These are phyloP conservation scores for Kodamaea ohmeri DNA, from an alignment of 1,139 yeast species.

Conservation along the genomic window DNA sequence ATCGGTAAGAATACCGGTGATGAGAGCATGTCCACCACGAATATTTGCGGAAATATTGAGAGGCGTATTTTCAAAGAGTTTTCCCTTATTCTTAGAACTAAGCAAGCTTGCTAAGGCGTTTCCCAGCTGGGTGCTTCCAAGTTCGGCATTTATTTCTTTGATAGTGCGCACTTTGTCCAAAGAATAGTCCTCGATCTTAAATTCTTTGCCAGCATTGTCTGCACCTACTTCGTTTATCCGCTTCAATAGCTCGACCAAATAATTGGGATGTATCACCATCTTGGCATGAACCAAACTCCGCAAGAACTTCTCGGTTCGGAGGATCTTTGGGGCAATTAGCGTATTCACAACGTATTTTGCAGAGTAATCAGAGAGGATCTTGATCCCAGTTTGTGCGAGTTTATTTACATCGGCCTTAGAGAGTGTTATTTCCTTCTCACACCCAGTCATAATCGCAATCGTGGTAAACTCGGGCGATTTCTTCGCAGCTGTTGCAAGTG, in stretches of 20 bases:
- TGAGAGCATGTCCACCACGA: conserved; percentile 65
- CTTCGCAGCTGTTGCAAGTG: background rate
- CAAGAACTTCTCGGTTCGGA: conserved; percentile 85
- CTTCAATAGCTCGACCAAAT: conserved; percentile 39
- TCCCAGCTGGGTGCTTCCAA: conserved; percentile 23
- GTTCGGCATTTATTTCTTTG: conserved; percentile 31
- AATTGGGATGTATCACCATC: conserved; percentile 48
- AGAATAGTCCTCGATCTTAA: conserved; percentile 31
- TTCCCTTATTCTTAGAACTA: conserved; percentile 29
- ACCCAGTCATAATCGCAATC: conserved; percentile 61
- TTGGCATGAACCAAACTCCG: conserved; percentile 36
- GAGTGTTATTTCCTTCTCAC: conserved; percentile 46
- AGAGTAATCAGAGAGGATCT: conserved; percentile 37
- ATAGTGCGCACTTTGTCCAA: conserved; percentile 34
- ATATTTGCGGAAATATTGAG: conserved; percentile 61
- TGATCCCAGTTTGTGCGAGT: conserved; percentile 36
- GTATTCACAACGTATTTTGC: conserved; percentile 34
- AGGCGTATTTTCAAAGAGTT: conserved; percentile 43
- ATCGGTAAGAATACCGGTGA: conserved; percentile 58
- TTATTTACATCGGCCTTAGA: conserved; percentile 31
- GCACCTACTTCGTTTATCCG: conserved; percentile 16
- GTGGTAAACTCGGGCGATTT: conserved; percentile 16
- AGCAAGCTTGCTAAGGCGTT: conserved; percentile 23
- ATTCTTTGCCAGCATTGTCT: conserved; percentile 23
- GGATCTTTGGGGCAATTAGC: conserved; percentile 71